These are phyloP conservation scores for Phlegmacium glaucopus DNA, from an alignment of 768 basidiomycete genomes.

Conservation along the genomic window DNA sequence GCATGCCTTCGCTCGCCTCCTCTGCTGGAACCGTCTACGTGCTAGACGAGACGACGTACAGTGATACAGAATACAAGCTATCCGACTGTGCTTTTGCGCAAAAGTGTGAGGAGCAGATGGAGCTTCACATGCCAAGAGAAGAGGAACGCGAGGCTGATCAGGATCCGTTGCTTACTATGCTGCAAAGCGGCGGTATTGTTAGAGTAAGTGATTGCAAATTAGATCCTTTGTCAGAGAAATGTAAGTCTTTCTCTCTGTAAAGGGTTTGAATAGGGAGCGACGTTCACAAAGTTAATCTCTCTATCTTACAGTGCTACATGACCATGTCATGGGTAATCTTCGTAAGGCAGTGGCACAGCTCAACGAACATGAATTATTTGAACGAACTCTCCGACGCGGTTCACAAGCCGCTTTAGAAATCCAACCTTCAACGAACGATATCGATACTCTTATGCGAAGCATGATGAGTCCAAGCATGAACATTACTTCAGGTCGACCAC, in stretches of 20 bases:
- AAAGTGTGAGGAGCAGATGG: slow-evolving; percentile 40
- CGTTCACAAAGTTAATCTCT: background rate
- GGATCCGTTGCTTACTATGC: slow-evolving; percentile 35
- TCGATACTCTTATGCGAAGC: slow-evolving; percentile 47
- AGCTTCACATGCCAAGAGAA: slow-evolving; percentile 29
- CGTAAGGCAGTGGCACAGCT: slow-evolving; percentile 35
- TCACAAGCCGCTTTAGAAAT: slow-evolving; percentile 42
- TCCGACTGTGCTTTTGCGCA: slow-evolving; percentile 36
- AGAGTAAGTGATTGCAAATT: slow-evolving; percentile 13
- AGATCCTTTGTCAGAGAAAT: slow-evolving; percentile 29
- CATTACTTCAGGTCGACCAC: slow-evolving; percentile 11
- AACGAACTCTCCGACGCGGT: slow-evolving; percentile 43
- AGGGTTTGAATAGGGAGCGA: slow-evolving; percentile 9
- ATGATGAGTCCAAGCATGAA: slow-evolving; percentile 42
- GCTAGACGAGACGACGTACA: slow-evolving; percentile 42
- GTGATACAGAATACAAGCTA: slow-evolving; percentile 40
- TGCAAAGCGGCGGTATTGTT: slow-evolving; percentile 12
- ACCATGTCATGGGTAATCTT: slow-evolving; percentile 35
- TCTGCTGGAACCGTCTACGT: slow-evolving; percentile 46
- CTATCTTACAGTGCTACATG: slow-evolving; percentile 20
- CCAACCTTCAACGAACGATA: slow-evolving; percentile 42
- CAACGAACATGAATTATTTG: slow-evolving; percentile 49
- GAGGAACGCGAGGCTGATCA: slow-evolving; percentile 40
- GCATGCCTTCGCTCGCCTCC: slow-evolving; percentile 48
- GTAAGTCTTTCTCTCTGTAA: slow-evolving; percentile 24